Percentiles rank a stretch among this genome's conserved stretches.
phyloP scores from a whole-genome alignment of 2,329 filamentous ascomycete species.

The Echinosphaeria canescens region DNA sequence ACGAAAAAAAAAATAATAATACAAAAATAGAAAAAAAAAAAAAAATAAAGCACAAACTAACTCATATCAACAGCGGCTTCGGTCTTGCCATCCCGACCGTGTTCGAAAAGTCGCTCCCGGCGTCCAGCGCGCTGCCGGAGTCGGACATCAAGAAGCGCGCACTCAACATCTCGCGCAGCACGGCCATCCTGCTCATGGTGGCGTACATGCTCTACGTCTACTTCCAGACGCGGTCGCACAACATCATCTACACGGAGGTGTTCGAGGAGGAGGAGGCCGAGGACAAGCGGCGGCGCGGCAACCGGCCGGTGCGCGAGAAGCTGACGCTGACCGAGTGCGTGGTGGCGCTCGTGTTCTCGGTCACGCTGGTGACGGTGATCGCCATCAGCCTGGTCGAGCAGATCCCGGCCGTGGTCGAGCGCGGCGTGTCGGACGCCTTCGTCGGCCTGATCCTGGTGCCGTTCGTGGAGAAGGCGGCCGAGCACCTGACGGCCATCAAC shows the following conservation, averaged over 20 bases:
- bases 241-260: constrained; percentile 55
- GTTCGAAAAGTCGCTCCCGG: constrained; percentile 26
- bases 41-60: neutral
- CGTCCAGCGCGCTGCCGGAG: constrained; percentile 5
- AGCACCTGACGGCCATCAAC: constrained; percentile 67
- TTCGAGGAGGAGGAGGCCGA: constrained; percentile 47
- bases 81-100: constrained; percentile 30
- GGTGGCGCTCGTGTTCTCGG: constrained; percentile 37
- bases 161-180: constrained; percentile 45
- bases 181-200: constrained; percentile 47
- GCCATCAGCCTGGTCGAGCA: constrained; percentile 53
- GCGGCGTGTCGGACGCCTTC: constrained; percentile 25
- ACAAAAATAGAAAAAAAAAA: too few species aligned
- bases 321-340: constrained; percentile 56
- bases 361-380: constrained; percentile 51
- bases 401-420: constrained; percentile 36
- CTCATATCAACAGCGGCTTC: constrained; percentile 14
- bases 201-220: constrained; percentile 45
- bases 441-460: constrained; percentile 58
- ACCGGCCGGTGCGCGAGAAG: constrained; percentile 36
- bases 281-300: constrained; percentile 36
- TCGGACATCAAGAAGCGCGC: constrained; percentile 25
- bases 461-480: constrained; percentile 69
- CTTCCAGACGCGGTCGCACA: constrained; percentile 60
- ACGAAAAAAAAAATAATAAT: too few species aligned